Base-by-base conservation (phyloP, 1,284 basidiomycete species). In the Leccinum pallidistipes region DNA sequence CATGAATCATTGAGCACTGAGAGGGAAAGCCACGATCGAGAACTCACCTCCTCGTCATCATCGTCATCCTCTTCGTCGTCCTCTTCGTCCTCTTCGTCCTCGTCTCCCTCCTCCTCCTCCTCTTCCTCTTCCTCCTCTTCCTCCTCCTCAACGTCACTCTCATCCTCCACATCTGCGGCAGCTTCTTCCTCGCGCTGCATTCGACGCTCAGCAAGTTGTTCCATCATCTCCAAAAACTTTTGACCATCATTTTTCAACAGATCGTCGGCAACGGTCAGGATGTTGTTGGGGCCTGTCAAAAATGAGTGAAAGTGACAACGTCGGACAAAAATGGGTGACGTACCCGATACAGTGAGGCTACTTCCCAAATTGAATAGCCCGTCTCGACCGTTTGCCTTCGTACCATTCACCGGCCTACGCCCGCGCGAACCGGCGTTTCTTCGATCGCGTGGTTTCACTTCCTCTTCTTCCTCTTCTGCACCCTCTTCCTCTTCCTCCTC, bases 161-260 rank as follows among this genome's bases (percentile, higher is more conserved):
- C 79, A 34, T 79, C 82, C 68, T 86, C 85, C 6, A 93, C 83
- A 66, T 87, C 87, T 5, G 83, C 87, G 7, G 91, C 89, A 6
- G 94, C 93, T 75, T 95, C 91, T 73, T 96, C 94, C 72, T 98
- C 96, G 4, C 97, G 86, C 66, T 92, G 89, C 84, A 96, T 93
- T 50, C 95, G 86, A 62, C 94, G 87, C 74, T 98, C 95, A 1
- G 97, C 96, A 38, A 99, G 86, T 77, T 97, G 95, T 77, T 99
- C 97, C 97, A 99, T 99, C 97, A 99, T 99, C 80, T 99, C 96
- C 70, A 99, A 81, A 81, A 99, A 98, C 80, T 98, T 98, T 71
- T 95, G 94, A 3, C 95, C 97, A 72, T 99, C 96, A 72, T 98
- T 98, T 82, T 97, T 97, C 69, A 98, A 83, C 57, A 99, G 86